phyloP scores from a whole-genome alignment of 805 yeast genomes.

The Candida ulmi region DNA sequence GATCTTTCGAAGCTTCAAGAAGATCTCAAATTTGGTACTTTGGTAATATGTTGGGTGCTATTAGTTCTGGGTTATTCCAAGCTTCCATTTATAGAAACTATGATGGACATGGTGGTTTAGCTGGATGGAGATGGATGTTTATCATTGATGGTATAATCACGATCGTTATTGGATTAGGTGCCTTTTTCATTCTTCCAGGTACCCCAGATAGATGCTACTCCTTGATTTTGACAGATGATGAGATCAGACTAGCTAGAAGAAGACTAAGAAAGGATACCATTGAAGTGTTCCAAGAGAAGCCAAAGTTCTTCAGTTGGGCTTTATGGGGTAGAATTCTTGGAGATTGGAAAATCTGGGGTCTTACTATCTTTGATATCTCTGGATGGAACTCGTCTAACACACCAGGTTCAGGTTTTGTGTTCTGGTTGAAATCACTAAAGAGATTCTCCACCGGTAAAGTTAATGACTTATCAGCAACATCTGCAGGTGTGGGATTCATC shows the following conservation, averaged over 20 bases:
- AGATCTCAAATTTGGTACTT: conserved; percentile 54
- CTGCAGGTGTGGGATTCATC: conserved; percentile 14
- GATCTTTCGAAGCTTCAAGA: conserved; percentile 47
- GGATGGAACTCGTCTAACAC: conserved; percentile 54
- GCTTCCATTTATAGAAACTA: conserved; percentile 24
- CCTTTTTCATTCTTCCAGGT: conserved; percentile 41
- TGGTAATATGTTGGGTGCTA: conserved; percentile 56
- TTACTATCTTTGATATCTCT: conserved; percentile 43
- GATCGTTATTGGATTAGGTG: conserved; percentile 32
- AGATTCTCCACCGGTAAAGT: conserved; percentile 30
- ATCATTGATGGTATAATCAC: conserved; percentile 60
- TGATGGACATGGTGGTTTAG: conserved; percentile 45
- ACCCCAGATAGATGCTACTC: conserved; percentile 55
- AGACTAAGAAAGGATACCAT: conserved; percentile 32
- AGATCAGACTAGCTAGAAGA: conserved; percentile 44
- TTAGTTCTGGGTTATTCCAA: conserved; percentile 61
- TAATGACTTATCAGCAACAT: conserved; percentile 38
- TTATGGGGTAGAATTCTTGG: conserved; percentile 48
- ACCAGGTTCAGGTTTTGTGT: conserved; percentile 36
- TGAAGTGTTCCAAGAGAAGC: conserved; percentile 19
- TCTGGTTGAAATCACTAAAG: conserved; percentile 43
- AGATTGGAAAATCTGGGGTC: conserved; percentile 51
- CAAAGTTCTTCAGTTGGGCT: conserved; percentile 33
- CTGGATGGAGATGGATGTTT: conserved; percentile 72
- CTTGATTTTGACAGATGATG: conserved; percentile 47